Evolutionary conservation across 257 asterid species (phyloP).

Genomic region (Nicotiana obtusifolia): DNA sequence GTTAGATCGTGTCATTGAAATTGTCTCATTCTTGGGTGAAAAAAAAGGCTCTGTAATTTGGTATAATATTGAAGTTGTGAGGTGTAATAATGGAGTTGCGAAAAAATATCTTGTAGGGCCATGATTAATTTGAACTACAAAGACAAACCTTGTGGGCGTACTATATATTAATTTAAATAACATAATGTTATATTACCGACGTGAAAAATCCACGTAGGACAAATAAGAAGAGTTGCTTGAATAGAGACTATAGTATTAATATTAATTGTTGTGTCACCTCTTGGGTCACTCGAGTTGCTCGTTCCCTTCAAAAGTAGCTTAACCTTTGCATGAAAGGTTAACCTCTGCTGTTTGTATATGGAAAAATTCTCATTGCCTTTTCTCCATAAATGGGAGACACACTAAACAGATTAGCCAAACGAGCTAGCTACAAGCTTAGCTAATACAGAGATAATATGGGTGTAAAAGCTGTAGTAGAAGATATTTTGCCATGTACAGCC

Average conservation of each 20-base stretch:
- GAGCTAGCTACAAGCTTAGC: background rate
- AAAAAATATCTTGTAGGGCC: slow-evolving; percentile 28
- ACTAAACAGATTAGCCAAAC: background rate
- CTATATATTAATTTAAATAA: background rate
- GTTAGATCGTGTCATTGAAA: background rate
- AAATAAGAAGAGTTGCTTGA: background rate
- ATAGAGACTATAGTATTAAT: background rate
- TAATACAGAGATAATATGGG: slow-evolving; percentile 12
- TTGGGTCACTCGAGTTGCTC: slow-evolving; percentile 80
- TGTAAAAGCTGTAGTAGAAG: slow-evolving; percentile 27
- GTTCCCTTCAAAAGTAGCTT: slow-evolving; percentile 54
- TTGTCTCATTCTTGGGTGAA: background rate
- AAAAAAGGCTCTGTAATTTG: background rate
- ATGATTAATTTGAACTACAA: slow-evolving; percentile 35
- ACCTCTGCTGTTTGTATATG: background rate
- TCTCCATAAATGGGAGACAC: slow-evolving; percentile 10
- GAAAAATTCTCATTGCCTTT: background rate
- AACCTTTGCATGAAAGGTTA: slow-evolving; percentile 63
- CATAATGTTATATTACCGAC: background rate
- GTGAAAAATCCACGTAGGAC: background rate
- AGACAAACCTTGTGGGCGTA: background rate
- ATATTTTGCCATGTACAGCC: slow-evolving; percentile 41
- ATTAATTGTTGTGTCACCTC: background rate
- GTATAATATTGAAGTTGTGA: background rate
- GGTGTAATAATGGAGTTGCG: slow-evolving; percentile 21